Percentiles rank a stretch among this genome's conserved stretches.
Conservation (phyloP, 305 asterid species). For the Fraxinus paxiana region DNA sequence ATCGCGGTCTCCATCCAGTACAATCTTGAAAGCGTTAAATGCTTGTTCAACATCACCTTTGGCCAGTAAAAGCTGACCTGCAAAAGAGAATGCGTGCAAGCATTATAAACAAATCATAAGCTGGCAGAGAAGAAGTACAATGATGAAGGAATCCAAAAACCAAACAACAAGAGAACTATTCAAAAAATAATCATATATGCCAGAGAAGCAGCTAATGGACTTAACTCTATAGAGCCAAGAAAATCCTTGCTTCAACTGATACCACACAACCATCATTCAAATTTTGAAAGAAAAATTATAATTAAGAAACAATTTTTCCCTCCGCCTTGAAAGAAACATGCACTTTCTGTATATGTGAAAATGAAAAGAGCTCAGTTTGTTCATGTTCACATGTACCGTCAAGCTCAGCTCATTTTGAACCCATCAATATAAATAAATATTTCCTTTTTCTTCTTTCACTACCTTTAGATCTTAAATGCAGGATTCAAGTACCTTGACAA, state of each 20-base stretch:
- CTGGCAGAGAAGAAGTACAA: conserved; percentile 8
- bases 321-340: background rate
- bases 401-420: background rate
- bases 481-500: conserved; percentile 3
- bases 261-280: background rate
- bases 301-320: background rate
- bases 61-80: conserved; percentile 96
- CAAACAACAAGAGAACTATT: conserved; percentile 1
- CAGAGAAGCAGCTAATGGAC: background rate
- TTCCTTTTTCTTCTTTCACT: background rate
- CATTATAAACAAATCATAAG: conserved; percentile 15
- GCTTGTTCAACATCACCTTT: conserved; percentile 95
- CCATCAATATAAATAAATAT: background rate
- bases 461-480: background rate
- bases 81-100: conserved; percentile 26
- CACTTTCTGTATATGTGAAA: background rate
- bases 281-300: background rate
- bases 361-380: background rate
- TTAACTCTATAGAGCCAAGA: conserved; percentile 17
- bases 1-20: conserved; percentile 84
- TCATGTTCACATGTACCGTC: background rate
- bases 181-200: background rate
- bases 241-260: background rate
- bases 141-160: conserved; percentile 18
- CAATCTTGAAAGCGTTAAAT: conserved; percentile 84